Percentiles rank a stretch among this genome's conserved stretches.
phyloP scores from a whole-genome alignment of 257 asterid species.

The Solanum okadae region DNA sequence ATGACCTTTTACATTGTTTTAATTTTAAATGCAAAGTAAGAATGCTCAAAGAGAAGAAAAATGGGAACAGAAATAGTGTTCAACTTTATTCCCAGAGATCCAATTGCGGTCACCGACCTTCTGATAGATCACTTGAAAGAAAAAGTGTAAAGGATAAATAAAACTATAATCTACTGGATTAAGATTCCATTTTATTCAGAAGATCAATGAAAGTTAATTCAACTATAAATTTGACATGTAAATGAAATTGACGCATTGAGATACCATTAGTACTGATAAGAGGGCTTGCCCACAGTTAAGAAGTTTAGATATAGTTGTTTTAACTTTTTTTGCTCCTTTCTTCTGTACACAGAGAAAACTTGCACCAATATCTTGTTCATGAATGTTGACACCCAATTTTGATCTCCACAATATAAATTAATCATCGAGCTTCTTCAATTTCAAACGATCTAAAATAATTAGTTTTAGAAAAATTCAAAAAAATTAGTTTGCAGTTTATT shows the following conservation, averaged over 20 bases:
- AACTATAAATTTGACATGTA: background rate
- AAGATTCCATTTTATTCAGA: background rate
- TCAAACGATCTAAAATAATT: too few relatives aligned
- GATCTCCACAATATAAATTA: too few relatives aligned
- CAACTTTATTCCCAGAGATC: background rate
- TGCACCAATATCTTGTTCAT: background rate
- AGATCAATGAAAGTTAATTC: background rate
- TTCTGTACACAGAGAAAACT: background rate
- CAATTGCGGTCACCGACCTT: background rate
- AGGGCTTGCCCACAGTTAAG: background rate
- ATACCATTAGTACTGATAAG: background rate
- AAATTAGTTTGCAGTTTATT: too few relatives aligned
- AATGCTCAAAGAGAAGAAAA: background rate
- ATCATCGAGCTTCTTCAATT: too few relatives aligned
- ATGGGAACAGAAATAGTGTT: background rate
- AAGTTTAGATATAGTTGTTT: background rate
- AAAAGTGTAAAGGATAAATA: background rate
- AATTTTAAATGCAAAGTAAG: background rate
- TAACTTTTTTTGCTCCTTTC: background rate
- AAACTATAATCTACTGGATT: background rate
- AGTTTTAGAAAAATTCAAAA: too few relatives aligned
- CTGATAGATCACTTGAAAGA: background rate
- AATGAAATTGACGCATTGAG: background rate
- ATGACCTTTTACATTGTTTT: background rate
- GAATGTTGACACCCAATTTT: too few relatives aligned